Conservation (phyloP, 805 yeast genomes). For the Isabelozyma pseudorhagii region DNA sequence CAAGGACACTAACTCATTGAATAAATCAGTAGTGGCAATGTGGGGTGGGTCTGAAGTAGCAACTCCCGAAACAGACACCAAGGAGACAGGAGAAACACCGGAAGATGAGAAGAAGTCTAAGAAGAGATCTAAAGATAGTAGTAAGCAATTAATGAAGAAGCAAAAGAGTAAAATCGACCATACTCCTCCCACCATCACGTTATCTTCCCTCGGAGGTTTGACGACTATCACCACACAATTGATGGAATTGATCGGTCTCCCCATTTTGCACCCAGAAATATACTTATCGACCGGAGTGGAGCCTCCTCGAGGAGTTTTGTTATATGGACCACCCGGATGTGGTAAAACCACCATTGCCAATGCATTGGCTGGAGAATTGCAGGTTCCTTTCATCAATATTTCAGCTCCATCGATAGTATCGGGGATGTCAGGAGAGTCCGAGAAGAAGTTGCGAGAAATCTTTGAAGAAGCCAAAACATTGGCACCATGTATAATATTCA, state of each 20-base stretch:
- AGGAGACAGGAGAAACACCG: conserved; percentile 3
- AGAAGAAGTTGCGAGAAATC: conserved; percentile 86
- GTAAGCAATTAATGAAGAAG: conserved; percentile 26
- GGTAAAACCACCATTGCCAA: conserved; percentile 97
- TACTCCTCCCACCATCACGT: conserved; percentile 64
- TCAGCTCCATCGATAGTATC: conserved; percentile 96
- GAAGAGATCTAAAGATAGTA: conserved; percentile 50
- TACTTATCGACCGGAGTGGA: conserved; percentile 85
- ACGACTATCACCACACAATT: conserved; percentile 80
- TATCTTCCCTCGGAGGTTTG: conserved; percentile 85
- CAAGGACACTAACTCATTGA: conserved; percentile 63
- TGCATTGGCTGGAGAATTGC: conserved; percentile 91
- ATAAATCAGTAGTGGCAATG: conserved; percentile 67
- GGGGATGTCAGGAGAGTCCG: conserved; percentile 99
- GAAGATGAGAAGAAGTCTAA: conserved; percentile 35
- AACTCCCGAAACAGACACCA: background rate
- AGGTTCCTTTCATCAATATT: conserved; percentile 86
- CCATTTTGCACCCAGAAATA: conserved; percentile 91
- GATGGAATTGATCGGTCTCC: conserved; percentile 88
- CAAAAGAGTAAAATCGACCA: conserved; percentile 50
- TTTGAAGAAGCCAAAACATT: conserved; percentile 87
- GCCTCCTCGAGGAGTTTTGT: conserved; percentile 88
- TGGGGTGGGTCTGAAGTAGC: conserved; percentile 47
- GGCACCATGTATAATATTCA: conserved; percentile 91
- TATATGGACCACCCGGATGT: conserved; percentile 99